Base-by-base conservation (phyloP, 148 eudicot genomes). In the Rheum nobile region DNA sequence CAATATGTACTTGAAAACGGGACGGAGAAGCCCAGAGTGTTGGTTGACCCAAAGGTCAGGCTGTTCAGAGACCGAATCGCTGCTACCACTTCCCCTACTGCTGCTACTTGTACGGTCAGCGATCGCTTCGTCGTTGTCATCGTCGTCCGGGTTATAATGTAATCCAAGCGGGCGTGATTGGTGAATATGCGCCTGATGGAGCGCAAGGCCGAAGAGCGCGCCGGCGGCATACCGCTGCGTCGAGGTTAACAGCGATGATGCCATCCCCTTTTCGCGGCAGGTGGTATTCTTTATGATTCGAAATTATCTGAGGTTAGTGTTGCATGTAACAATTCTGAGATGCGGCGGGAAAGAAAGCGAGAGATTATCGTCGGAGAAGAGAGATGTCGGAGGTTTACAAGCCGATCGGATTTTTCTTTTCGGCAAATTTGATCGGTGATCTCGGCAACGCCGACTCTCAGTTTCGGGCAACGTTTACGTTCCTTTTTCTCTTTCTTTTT, bases 221-320 rank as follows among this genome's bases (percentile, higher is more conserved):
- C 85, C 97, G 48, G 96, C 87, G 9, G 91, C 98, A 79, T 90
- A 92, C 47, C 85, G 78, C 79, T 95, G 87, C 71, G 82, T 84
- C 82, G 85, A 82, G 72, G 98, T 54, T 75, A 95, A 73, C 54
- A 77, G 63, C 67, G 91, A 77, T 59, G 93, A 32, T 86, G 82
- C 77, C 85, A 73, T 78, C 35, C 6, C 19, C 67, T 8, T 7
- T 22, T 29, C 19, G 35, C 35, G 35, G 67, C 57, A 61, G 5
- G 19, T 22, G 65, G 37, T 12, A 5, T 29, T 29, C 26, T 19
- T 54, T 22, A 5, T 61, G 34, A 61, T 13, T 12, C 17, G 67
- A 12, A 12, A 61, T n/a, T 44, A 35, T 4, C 47, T 43, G 47
- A 43, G 16, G 16, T 43, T 43, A 43, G 22, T 55, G 63, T 24